Percentiles rank a stretch among this genome's conserved stretches.
Evolutionary conservation across 2,329 filamentous ascomycete genomes (phyloP).

Genomic region (Fusarium hostae): DNA sequence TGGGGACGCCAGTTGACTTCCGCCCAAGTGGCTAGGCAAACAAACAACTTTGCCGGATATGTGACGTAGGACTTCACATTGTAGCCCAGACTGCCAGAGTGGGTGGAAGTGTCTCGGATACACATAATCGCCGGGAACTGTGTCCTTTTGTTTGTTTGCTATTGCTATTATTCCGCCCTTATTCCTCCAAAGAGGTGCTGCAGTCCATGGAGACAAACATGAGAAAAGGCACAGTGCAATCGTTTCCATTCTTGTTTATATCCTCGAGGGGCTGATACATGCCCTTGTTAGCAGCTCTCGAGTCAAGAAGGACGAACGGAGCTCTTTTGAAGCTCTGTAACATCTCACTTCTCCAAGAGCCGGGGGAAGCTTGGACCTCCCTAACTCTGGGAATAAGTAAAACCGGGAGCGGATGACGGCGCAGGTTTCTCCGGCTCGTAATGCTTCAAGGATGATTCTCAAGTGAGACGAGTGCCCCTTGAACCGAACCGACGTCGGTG

Average conservation of each 20-base stretch:
- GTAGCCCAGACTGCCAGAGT: background rate
- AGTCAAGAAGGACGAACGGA: slow-evolving; percentile 32
- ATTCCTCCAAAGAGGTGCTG: background rate
- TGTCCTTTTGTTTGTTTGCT: slow-evolving; percentile 14
- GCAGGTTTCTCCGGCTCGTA: slow-evolving; percentile 28
- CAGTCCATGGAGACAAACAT: background rate
- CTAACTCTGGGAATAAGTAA: slow-evolving; percentile 1
- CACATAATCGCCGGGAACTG: slow-evolving; percentile 1
- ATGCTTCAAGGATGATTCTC: slow-evolving; percentile 9
- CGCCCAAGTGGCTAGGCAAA: slow-evolving; percentile 31
- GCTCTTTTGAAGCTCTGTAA: slow-evolving; percentile 23
- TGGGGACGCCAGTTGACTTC: background rate
- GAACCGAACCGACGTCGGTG: slow-evolving; percentile 18
- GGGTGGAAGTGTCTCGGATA: slow-evolving; percentile 15
- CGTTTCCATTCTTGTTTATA: background rate
- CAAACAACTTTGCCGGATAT: slow-evolving; percentile 15
- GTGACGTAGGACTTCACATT: slow-evolving; percentile 34
- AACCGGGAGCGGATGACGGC: slow-evolving; percentile 19
- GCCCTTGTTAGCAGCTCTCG: slow-evolving; percentile 14
- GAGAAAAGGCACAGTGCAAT: background rate
- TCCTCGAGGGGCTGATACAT: background rate
- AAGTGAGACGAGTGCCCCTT: slow-evolving; percentile 13
- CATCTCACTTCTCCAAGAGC: slow-evolving; percentile 25
- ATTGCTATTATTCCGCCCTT: background rate
- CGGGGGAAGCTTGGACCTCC: slow-evolving; percentile 22